Percentiles rank a stretch among this genome's conserved stretches.
Evolutionary conservation across 2,329 filamentous ascomycete species (phyloP).

Genomic region (Epicoccum sorghinum): DNA sequence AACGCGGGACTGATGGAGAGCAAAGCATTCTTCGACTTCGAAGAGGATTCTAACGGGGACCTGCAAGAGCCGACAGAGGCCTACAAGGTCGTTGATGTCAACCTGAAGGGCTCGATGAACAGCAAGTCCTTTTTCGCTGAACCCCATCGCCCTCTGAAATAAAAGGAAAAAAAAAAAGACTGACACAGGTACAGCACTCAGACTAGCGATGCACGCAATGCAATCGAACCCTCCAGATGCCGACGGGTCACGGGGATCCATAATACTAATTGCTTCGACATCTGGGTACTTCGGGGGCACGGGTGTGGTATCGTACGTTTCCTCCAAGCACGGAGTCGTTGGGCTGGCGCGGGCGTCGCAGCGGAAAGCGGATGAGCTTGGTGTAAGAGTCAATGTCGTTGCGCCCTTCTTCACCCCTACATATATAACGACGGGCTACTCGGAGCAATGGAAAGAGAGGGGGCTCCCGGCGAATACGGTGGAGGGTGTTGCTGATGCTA

Average conservation of each 20-base stretch:
- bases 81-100: slow-evolving; percentile 46
- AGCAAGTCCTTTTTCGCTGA: slow-evolving; percentile 34
- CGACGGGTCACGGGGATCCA: slow-evolving; percentile 40
- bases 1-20: slow-evolving; percentile 53
- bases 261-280: slow-evolving; percentile 51
- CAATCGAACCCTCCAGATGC: slow-evolving; percentile 39
- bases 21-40: slow-evolving; percentile 39
- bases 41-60: slow-evolving; percentile 39
- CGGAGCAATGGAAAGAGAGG: slow-evolving; percentile 46
- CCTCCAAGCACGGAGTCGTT: slow-evolving; percentile 53
- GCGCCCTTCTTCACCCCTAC: slow-evolving; percentile 58
- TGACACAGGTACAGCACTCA: slow-evolving; percentile 25
- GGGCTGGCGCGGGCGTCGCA: slow-evolving; percentile 51
- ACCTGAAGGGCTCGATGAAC: slow-evolving; percentile 54
- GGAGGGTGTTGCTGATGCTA: slow-evolving; percentile 51
- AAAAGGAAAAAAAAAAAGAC: not conserved
- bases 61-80: slow-evolving; percentile 35
- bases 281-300: slow-evolving; percentile 54
- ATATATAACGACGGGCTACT: slow-evolving; percentile 50
- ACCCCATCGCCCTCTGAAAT: too few relatives aligned
- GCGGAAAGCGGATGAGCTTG: slow-evolving; percentile 38
- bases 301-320: slow-evolving; percentile 51
- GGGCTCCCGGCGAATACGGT: slow-evolving; percentile 52
- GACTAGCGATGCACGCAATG: slow-evolving; percentile 40
- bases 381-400: slow-evolving; percentile 54